Evolutionary conservation across 495 filamentous ascomycete species (phyloP), one percentile per base, ranked within the genome.

Genomic region (Melanomma pulvis-pyrius): DNA sequence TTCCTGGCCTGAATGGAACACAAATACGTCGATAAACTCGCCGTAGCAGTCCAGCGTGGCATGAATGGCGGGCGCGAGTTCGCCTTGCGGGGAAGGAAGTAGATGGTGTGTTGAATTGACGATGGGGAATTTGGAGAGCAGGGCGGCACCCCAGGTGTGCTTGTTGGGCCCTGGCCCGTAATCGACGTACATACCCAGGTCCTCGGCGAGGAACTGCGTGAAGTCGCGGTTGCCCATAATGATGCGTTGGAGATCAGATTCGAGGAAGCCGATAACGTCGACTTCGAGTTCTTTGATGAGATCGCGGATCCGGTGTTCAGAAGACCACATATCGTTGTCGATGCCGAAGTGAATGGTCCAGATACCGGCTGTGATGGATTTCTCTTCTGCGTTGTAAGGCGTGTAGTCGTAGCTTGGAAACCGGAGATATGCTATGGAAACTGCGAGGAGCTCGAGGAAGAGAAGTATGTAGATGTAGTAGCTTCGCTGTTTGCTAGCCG

Each of bases 161-260:
- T 98, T 98, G 83, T 99, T 94, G 12, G 96, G 96, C 5, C 96
- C 94, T 34, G 96, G 96, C 32, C 96, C 96, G 72, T 92, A 97
- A 77, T 99, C 96, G 22, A 92, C 91, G 74, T 97, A 99, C 93
- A 98, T 98, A 56, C 93, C 96, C 28, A 99, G 81, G 52, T 98
- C 93, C 73, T 97, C 94, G 26, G 96, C 93, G 34, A 99, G 84
- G 77, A 91, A 93, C 76, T 98, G 94, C 15, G 96, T 97, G 52
- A 91, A 89, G 76, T 99, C 96, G 71, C 93, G 90, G 79, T 97
- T 99, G 58, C 96, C 96, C 96, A 99, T 99, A 81, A 99, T 98
- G 78, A 99, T 94, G 66, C 94, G 90, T 78, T 99, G 96, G 53
- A 92, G 84, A 76, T 99, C 96, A 0, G 88, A 89, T 74, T 99